These are phyloP conservation scores for Colletotrichum aenigma DNA, from an alignment of 2,329 filamentous ascomycete species.

Conservation along the genomic window DNA sequence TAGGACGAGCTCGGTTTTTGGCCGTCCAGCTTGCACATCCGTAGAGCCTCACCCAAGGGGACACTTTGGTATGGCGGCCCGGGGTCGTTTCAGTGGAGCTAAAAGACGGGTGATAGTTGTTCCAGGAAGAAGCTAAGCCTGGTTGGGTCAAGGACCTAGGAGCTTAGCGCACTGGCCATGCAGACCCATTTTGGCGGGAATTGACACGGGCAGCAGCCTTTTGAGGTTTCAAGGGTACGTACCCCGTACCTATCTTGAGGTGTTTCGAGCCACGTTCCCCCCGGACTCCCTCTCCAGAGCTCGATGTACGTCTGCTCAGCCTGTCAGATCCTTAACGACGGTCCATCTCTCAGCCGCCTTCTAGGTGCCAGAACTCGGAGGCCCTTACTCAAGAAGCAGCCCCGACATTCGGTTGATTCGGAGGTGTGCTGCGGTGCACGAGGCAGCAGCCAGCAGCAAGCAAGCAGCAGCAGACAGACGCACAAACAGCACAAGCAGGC, in stretches of 20 bases:
- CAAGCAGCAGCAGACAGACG: neutral
- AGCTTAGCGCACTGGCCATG: slow-evolving; percentile 8
- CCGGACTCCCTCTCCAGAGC: neutral
- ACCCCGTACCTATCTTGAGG: neutral
- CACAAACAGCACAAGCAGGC: slow-evolving; percentile 11
- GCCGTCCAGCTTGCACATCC: slow-evolving; percentile 1
- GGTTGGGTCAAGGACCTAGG: neutral
- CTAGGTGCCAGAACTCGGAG: neutral
- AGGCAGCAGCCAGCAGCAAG: neutral
- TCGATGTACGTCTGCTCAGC: neutral
- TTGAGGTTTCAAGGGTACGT: neutral
- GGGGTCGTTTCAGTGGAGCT: slow-evolving; percentile 9
- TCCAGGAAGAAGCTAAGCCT: neutral
- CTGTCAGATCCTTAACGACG: neutral
- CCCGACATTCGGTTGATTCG: neutral
- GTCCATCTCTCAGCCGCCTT: neutral
- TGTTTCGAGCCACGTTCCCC: neutral
- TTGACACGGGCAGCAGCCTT: slow-evolving; percentile 2
- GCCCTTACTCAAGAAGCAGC: neutral
- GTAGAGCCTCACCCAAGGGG: neutral
- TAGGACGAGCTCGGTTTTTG: slow-evolving; percentile 5
- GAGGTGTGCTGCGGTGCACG: neutral
- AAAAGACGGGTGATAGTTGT: neutral
- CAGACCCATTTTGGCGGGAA: slow-evolving; percentile 10
- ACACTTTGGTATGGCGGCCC: slow-evolving; percentile 14